Conservation (phyloP, 257 asterid genomes). For the Nyctanthes arbortristis region DNA sequence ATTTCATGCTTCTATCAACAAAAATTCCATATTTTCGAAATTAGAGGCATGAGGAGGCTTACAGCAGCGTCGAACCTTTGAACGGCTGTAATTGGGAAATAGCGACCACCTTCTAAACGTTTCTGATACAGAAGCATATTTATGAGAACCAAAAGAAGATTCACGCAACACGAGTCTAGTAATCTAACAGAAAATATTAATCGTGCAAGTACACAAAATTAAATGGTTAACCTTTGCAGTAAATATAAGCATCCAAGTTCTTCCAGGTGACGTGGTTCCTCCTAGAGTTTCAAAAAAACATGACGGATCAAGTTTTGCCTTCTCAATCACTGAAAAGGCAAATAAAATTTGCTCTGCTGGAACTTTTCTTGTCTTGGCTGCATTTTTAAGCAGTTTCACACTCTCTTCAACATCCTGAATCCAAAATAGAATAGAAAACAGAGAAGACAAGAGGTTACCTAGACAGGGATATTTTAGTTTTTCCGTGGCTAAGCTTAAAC, state of each 20-base stretch:
- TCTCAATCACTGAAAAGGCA: slow-evolving; percentile 77
- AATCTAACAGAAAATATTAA: neutral
- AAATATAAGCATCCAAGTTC: slow-evolving; percentile 95
- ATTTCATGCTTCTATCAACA: neutral
- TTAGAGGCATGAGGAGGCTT: slow-evolving; percentile 35
- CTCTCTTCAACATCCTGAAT: slow-evolving; percentile 75
- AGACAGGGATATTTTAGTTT: neutral
- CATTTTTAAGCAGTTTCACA: slow-evolving; percentile 67
- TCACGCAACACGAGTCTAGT: too few species aligned
- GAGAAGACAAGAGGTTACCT: neutral
- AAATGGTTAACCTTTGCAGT: slow-evolving; percentile 72
- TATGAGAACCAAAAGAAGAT: slow-evolving; percentile 6
- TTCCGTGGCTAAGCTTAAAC: neutral
- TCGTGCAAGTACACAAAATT: neutral
- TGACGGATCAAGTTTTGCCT: slow-evolving; percentile 78
- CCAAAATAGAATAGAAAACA: neutral
- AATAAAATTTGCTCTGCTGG: slow-evolving; percentile 54
- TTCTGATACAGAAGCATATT: slow-evolving; percentile 52
- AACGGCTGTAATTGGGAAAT: slow-evolving; percentile 91
- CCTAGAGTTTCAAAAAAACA: slow-evolving; percentile 78
- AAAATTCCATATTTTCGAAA: neutral
- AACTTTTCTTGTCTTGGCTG: slow-evolving; percentile 84
- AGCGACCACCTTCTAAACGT: slow-evolving; percentile 58
- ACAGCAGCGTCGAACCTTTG: slow-evolving; percentile 97
- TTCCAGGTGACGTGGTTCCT: slow-evolving; percentile 84